Base-by-base conservation (phyloP, 345 rosid species). In the Aurinia saxatilis region DNA sequence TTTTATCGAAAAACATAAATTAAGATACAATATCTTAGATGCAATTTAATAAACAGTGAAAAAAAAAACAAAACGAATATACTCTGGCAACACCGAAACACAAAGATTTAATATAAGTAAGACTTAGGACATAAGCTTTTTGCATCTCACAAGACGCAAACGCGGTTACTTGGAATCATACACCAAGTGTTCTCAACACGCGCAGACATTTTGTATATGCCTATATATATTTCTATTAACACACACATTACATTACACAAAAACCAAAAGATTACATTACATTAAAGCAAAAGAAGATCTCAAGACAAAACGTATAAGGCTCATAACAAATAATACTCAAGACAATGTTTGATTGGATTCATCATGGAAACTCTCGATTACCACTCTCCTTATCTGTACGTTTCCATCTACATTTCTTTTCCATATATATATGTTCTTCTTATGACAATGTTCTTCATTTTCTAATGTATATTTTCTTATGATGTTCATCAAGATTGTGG, bases 311-410 rank as follows among this genome's bases (percentile, higher is more conserved):
- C 56, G 33, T 60, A 36, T 11, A 45, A 60, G 34, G 49, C 64
- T 42, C 16, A 12, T 36, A 11, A 36, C 18, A 6, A n/a, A n/a
- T n/a, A n/a, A 57, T 12, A 45, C 2, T 15, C 1, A 19, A 39
- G 13, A 63, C 36, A 60, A 85, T 85, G 88, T 63, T 80, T 27
- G 84, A 83, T 66, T 76, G 86, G 84, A 49, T 77, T 13, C 70
- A 63, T 13, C 70, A 63, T 70, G 70, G 90, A 61, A 82, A 67
- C 36, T 63, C 78, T 34, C 57, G 75, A 8, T 29, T 68, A 35
- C 78, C 83, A 68, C 71, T 77, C 58, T 75, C 92, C 53, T 23
- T 85, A 83, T 77, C 90, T 44, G 92, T 88, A 74, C 65, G 92
- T 82, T 30, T 14, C 38, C n/a, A 23, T 29, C 30, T 23, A 29